A percentile compares a stretch with the other conserved stretches of the same genome.
phyloP scores from a whole-genome alignment of 257 asterid genomes.

The Avicennia marina region DNA sequence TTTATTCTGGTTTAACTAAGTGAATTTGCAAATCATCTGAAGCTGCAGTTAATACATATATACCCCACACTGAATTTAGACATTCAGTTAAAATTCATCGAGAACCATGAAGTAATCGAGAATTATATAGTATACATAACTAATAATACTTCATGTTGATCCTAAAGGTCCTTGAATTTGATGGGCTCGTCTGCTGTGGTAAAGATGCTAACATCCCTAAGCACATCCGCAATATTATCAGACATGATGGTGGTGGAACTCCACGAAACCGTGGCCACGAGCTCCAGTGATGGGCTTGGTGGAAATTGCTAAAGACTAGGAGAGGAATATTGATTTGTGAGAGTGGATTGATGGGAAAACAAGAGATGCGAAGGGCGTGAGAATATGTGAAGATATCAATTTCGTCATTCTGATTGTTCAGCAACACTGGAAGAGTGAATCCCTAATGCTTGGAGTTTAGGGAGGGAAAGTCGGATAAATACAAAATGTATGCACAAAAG shows the following conservation, averaged over 20 bases:
- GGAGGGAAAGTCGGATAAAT: too few species aligned
- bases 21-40: background rate
- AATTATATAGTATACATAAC: too few species aligned
- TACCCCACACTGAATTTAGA: background rate
- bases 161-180: slow-evolving; percentile 72
- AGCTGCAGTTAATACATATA: too few species aligned
- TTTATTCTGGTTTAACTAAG: too few species aligned
- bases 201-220: slow-evolving; percentile 61
- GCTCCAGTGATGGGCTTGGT: slow-evolving; percentile 13
- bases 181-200: slow-evolving; percentile 68
- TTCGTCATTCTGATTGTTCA: slow-evolving; percentile 33
- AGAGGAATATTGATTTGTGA: slow-evolving; percentile 14
- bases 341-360: slow-evolving; percentile 13
- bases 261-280: slow-evolving; percentile 31
- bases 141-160: slow-evolving; percentile 58
- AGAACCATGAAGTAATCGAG: background rate
- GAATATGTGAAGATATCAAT: slow-evolving; percentile 24
- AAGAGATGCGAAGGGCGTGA: slow-evolving; percentile 15
- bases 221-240: slow-evolving; percentile 42
- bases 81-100: background rate
- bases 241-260: slow-evolving; percentile 34
- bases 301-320: slow-evolving; percentile 18
- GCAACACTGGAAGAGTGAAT: too few species aligned
- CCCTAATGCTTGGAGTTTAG: too few species aligned
- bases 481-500: too few species aligned